A percentile compares a stretch with the other conserved stretches of the same genome.
Evolutionary conservation across 352 stramenopile species (phyloP).

Genomic region (Globisporangium parvum): DNA sequence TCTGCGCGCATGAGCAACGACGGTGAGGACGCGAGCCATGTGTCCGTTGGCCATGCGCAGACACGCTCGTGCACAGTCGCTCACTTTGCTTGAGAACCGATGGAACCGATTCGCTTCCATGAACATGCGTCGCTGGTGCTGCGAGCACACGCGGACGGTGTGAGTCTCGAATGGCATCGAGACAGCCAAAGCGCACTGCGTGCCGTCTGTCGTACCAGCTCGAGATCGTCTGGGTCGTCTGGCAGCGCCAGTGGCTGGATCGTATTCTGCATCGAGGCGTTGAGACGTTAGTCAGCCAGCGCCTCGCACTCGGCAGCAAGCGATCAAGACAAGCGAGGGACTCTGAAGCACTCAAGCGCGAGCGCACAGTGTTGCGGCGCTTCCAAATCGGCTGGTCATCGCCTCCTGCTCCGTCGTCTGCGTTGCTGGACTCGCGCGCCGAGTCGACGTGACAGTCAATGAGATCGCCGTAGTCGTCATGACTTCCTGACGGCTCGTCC

Average conservation of each 20-base stretch:
- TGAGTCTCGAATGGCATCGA: background rate
- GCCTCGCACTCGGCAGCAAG: background rate
- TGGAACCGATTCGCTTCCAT: slow-evolving; percentile 52
- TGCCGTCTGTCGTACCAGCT: slow-evolving; percentile 26
- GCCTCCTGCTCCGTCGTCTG: slow-evolving; percentile 1
- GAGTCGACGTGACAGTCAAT: slow-evolving; percentile 71
- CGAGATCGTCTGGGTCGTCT: slow-evolving; percentile 43
- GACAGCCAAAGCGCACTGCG: background rate
- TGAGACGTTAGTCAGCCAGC: background rate
- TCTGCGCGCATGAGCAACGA: slow-evolving; percentile 13
- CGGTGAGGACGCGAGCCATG: background rate
- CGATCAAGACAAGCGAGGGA: background rate
- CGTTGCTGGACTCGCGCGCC: slow-evolving; percentile 29
- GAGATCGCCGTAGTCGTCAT: slow-evolving; percentile 54
- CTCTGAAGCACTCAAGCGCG: background rate
- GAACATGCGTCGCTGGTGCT: slow-evolving; percentile 62
- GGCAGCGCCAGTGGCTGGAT: slow-evolving; percentile 30
- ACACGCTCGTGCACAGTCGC: slow-evolving; percentile 4
- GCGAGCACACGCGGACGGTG: background rate
- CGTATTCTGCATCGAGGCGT: slow-evolving; percentile 22
- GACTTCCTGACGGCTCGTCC: slow-evolving; percentile 34
- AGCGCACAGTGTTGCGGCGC: slow-evolving; percentile 29
- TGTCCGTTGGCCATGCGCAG: background rate
- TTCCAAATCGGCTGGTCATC: slow-evolving; percentile 39
- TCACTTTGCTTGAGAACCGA: slow-evolving; percentile 36